Evolutionary conservation across 768 basidiomycete species (phyloP), one percentile per base, ranked within the genome.

Genomic region (Piloderma croceum): DNA sequence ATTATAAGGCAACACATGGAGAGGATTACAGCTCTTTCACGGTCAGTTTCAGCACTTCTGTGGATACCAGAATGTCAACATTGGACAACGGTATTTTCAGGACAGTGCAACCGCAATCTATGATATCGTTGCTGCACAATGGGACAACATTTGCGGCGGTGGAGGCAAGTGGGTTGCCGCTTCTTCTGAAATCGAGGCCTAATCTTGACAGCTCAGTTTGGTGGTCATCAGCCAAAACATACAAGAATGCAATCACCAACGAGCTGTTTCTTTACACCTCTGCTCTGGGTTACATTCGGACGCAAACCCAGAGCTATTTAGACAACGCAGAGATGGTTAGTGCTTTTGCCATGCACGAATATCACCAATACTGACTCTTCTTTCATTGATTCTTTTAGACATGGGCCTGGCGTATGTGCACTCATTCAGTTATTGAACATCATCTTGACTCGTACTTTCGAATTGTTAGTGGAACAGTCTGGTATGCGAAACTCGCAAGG

Each of bases 191-290:
- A 11, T 21, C 22, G 18, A 39, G 17, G 24, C 18, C 34, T 29
- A 12, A 40, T 19, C 18, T 20, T 12, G 19, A 3, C 17, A 29
- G 17, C 31, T 4, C 35, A 76, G 76, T 77, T 5, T 76, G 75
- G 74, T 79, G 76, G 77, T 73, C 72, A 7, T 65, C 64, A 12
- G 74, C 61, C 15, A 70, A 72, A 47, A 69, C 64, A 0, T 78
- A 78, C 61, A 79, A 79, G 59, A 77, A 78, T 39, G 74, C 76
- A 7, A 69, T 79, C 43, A 79, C 76, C n/a, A 78, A 79, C 47
- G 64, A 77, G 41, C 63, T 78, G 7, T 79, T 76, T 59, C 58
- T 78, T 12, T 55, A 70, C 24, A 63, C 68, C 5, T 77, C 76
- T 3, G 75, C 76, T 3, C 45, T 56, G 21, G 76, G 70, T 6